These are phyloP conservation scores for Vanilla planifolia DNA, from an alignment of 106 monocot genomes.

Conservation along the genomic window DNA sequence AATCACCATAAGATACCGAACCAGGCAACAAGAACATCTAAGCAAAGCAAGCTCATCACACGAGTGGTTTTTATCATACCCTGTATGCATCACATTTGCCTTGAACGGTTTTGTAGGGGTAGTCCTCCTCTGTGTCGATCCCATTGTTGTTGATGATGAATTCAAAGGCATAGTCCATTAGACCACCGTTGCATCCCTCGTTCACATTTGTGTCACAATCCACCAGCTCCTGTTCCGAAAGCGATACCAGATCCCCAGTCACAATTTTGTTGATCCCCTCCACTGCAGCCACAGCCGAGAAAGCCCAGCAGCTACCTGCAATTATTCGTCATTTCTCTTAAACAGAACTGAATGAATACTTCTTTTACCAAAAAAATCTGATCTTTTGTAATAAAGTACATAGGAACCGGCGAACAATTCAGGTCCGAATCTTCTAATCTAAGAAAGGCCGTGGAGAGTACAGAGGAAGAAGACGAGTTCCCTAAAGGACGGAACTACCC, in stretches of 20 bases:
- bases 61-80: background rate
- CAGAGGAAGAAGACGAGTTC: background rate
- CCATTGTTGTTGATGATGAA: slow-evolving; percentile 57
- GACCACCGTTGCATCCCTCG: slow-evolving; percentile 54
- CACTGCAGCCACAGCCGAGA: slow-evolving; percentile 42
- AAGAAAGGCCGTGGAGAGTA: background rate
- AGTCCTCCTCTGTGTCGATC: slow-evolving; percentile 48
- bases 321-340: background rate
- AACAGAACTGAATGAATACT: too few species aligned
- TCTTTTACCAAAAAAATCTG: background rate
- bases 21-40: background rate
- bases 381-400: background rate
- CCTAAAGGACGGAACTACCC: background rate
- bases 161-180: slow-evolving; percentile 58
- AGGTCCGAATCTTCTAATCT: background rate
- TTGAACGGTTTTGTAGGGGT: slow-evolving; percentile 24
- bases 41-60: background rate
- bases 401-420: background rate
- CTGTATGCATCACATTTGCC: slow-evolving; percentile 17
- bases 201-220: slow-evolving; percentile 47
- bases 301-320: slow-evolving; percentile 67
- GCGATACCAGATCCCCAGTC: slow-evolving; percentile 22
- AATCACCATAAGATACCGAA: background rate
- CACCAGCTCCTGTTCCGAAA: slow-evolving; percentile 58
- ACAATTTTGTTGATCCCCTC: slow-evolving; percentile 56